Conservation (phyloP, 1,284 basidiomycete species). For the Pisolithus thermaeus region DNA sequence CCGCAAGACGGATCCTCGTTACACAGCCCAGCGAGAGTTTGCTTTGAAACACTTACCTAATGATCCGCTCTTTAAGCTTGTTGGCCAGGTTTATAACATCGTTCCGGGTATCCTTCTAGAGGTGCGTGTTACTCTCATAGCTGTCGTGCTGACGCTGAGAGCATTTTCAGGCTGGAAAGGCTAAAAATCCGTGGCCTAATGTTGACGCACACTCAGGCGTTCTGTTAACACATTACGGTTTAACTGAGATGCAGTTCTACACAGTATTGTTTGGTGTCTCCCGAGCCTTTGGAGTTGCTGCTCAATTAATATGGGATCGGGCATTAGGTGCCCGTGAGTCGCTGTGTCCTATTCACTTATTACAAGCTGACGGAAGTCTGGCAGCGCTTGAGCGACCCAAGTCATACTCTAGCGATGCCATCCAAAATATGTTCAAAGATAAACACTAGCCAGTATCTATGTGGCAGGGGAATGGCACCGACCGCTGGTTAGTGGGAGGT, state of each 20-base stretch:
- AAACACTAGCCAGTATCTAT: slow-evolving; percentile 27
- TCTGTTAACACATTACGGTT: slow-evolving; percentile 86
- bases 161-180: slow-evolving; percentile 88
- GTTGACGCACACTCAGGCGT: slow-evolving; percentile 98
- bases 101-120: slow-evolving; percentile 91
- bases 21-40: slow-evolving; percentile 93
- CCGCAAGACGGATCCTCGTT: slow-evolving; percentile 96
- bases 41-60: slow-evolving; percentile 85
- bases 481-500: too few species aligned
- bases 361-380: slow-evolving; percentile 6
- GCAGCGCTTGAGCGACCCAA: slow-evolving; percentile 82
- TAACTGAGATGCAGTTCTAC: slow-evolving; percentile 90
- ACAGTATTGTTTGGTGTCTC: slow-evolving; percentile 97
- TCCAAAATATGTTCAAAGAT: slow-evolving; percentile 68
- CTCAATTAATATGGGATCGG: slow-evolving; percentile 93
- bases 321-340: slow-evolving; percentile 85
- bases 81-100: slow-evolving; percentile 89
- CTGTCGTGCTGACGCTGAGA: slow-evolving; percentile 76
- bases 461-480: too few species aligned
- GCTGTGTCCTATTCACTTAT: neutral
- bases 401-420: slow-evolving; percentile 75
- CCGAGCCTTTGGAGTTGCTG: slow-evolving; percentile 84
- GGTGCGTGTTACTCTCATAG: slow-evolving; percentile 56
- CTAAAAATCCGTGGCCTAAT: slow-evolving; percentile 92
- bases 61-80: slow-evolving; percentile 89